phyloP scores from a whole-genome alignment of 1,284 basidiomycete species.

The Flammula alnicola region DNA sequence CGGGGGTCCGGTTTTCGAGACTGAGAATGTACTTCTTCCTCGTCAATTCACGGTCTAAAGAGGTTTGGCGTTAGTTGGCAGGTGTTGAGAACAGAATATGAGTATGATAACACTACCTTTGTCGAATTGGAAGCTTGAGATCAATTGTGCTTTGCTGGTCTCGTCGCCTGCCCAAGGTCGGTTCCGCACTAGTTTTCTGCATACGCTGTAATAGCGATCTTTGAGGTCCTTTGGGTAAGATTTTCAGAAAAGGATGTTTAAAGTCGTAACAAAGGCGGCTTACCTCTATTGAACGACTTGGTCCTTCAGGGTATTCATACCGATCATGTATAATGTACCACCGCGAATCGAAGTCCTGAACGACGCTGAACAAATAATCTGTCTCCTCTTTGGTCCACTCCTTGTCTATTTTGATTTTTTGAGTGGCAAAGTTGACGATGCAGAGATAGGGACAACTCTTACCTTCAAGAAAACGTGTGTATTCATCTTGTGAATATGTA shows the following conservation, averaged over 20 bases:
- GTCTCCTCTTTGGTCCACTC: constrained; percentile 97
- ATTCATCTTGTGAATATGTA: constrained; percentile 92
- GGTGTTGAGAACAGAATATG: not conserved
- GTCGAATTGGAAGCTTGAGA: constrained; percentile 83
- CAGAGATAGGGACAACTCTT: constrained; percentile 17
- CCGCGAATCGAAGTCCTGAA: constrained; percentile 84
- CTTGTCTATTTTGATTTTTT: constrained; percentile 54
- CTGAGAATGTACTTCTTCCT: constrained; percentile 89
- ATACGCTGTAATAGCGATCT: constrained; percentile 93
- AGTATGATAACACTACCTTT: constrained; percentile 64
- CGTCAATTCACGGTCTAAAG: constrained; percentile 81
- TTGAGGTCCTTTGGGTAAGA: constrained; percentile 86
- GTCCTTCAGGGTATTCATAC: constrained; percentile 72
- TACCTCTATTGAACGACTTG: constrained; percentile 73
- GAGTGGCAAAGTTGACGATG: not conserved
- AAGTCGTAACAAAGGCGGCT: constrained; percentile 15
- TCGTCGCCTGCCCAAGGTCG: constrained; percentile 86
- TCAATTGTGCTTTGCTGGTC: constrained; percentile 63
- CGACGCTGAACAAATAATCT: constrained; percentile 87
- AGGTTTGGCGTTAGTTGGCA: constrained; percentile 19
- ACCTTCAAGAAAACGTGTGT: constrained; percentile 82
- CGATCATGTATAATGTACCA: constrained; percentile 94
- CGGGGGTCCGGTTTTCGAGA: constrained; percentile 84
- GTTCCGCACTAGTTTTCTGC: constrained; percentile 85
- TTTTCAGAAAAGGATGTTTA: not conserved